A percentile compares a stretch with the other conserved stretches of the same genome.
These are phyloP conservation scores for Claviceps pazoutovae DNA, from an alignment of 2,329 filamentous ascomycete genomes.

Conservation along the genomic window DNA sequence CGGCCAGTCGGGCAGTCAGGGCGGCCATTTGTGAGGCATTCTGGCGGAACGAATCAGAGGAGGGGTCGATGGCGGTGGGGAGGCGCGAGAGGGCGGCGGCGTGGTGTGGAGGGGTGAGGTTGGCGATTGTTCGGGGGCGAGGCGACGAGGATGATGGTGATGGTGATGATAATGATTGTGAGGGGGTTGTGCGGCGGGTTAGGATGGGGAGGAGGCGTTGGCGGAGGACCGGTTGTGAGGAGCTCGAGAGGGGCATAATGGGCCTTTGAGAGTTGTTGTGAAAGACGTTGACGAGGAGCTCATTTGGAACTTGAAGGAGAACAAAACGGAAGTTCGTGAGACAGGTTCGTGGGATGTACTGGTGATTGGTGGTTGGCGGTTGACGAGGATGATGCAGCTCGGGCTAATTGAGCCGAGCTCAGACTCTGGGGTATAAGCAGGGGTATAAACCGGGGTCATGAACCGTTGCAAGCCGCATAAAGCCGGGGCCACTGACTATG, in stretches of 20 bases:
- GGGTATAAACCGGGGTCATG: slow-evolving; percentile 4
- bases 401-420: not conserved
- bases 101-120: slow-evolving; percentile 69
- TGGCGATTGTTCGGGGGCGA: slow-evolving; percentile 41
- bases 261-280: not conserved
- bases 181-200: slow-evolving; percentile 4
- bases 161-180: slow-evolving; percentile 9
- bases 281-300: not conserved
- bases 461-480: slow-evolving; percentile 30
- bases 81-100: slow-evolving; percentile 71
- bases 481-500: slow-evolving; percentile 16
- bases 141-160: slow-evolving; percentile 2
- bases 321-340: not conserved
- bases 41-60: slow-evolving; percentile 64
- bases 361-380: not conserved
- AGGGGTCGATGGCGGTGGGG: slow-evolving; percentile 60
- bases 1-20: slow-evolving; percentile 53
- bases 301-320: no score
- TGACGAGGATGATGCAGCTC: no score
- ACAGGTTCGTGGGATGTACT: not conserved
- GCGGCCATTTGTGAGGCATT: slow-evolving; percentile 68
- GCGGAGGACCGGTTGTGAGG: slow-evolving; percentile 29
- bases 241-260: slow-evolving; percentile 34
- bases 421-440: not conserved
- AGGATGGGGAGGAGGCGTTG: slow-evolving; percentile 8